phyloP scores from a whole-genome alignment of 192 early-diverging fungal genomes.

The Entomortierella chlamydospora region DNA sequence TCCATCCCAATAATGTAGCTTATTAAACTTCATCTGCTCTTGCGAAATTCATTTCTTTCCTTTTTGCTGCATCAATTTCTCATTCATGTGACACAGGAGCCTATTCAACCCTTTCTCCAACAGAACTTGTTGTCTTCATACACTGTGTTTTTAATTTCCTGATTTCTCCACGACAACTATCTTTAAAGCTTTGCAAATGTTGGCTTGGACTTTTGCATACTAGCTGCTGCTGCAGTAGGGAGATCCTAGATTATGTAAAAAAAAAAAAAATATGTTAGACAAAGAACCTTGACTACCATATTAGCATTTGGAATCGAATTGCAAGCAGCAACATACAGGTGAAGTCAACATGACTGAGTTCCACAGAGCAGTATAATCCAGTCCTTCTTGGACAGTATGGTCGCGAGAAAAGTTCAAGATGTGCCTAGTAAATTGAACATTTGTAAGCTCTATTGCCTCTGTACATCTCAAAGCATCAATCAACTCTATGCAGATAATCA shows the following conservation, averaged over 20 bases:
- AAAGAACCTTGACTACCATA: not conserved
- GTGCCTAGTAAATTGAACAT: conserved; percentile 60
- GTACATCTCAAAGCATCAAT: not conserved
- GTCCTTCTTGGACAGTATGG: conserved; percentile 89
- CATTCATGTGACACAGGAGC: conserved; percentile 31
- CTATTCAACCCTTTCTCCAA: too few relatives aligned
- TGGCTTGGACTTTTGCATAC: conserved; percentile 41
- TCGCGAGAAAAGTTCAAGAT: conserved; percentile 93
- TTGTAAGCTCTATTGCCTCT: not conserved
- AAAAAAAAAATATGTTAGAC: not conserved
- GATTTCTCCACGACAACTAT: too few relatives aligned
- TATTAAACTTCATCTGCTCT: too few relatives aligned
- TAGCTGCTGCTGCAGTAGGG: conserved; percentile 32
- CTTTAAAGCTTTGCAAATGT: conserved; percentile 45
- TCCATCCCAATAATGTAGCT: too few relatives aligned
- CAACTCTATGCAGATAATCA: not conserved
- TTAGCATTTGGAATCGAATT: not conserved
- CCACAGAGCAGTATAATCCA: conserved; percentile 91
- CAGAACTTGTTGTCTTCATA: too few relatives aligned
- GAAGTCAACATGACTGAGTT: conserved; percentile 87
- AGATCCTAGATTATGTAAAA: conserved; percentile 21
- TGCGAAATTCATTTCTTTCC: too few relatives aligned
- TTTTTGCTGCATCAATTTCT: too few relatives aligned
- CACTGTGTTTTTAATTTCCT: too few relatives aligned
- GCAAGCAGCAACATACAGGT: conserved; percentile 53